Conservation (phyloP, 2,329 filamentous ascomycete species). For the Trichoderma sp. region DNA sequence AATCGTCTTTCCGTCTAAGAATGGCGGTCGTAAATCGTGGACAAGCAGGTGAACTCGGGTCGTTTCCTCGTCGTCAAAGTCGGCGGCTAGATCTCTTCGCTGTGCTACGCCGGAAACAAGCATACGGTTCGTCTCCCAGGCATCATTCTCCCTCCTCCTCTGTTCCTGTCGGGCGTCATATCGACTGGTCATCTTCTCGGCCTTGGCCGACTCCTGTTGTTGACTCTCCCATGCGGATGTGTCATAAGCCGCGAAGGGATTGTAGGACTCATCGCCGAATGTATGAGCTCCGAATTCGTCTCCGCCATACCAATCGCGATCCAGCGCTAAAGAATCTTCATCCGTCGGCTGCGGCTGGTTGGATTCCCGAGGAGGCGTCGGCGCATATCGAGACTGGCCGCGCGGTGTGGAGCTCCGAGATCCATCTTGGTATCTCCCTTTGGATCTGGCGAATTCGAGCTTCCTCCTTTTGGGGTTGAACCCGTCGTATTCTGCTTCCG, state of each 20-base stretch:
- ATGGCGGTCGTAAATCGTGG: slow-evolving; percentile 91
- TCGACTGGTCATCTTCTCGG: slow-evolving; percentile 78
- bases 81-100: slow-evolving; percentile 75
- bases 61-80: slow-evolving; percentile 90
- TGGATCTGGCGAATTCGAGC: slow-evolving; percentile 41
- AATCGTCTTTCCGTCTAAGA: slow-evolving; percentile 90
- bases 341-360: slow-evolving; percentile 65
- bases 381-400: slow-evolving; percentile 45
- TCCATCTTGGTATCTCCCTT: slow-evolving; percentile 39
- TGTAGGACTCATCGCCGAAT: slow-evolving; percentile 90
- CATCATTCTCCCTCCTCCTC: slow-evolving; percentile 92
- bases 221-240: slow-evolving; percentile 74
- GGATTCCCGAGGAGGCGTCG: slow-evolving; percentile 44
- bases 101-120: slow-evolving; percentile 94
- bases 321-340: slow-evolving; percentile 74
- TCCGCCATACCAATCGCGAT: slow-evolving; percentile 90
- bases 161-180: slow-evolving; percentile 73
- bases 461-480: slow-evolving; percentile 47
- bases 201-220: slow-evolving; percentile 75
- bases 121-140: slow-evolving; percentile 99
- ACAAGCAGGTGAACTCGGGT: slow-evolving; percentile 89
- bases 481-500: slow-evolving; percentile 44
- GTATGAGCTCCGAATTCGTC: slow-evolving; percentile 81
- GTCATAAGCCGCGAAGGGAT: slow-evolving; percentile 81
- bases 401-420: slow-evolving; percentile 43